Percentiles rank a stretch among this genome's conserved stretches.
These are phyloP conservation scores for Fistulifera pelliculosa DNA, from an alignment of 108 stramenopile species.

Conservation along the genomic window DNA sequence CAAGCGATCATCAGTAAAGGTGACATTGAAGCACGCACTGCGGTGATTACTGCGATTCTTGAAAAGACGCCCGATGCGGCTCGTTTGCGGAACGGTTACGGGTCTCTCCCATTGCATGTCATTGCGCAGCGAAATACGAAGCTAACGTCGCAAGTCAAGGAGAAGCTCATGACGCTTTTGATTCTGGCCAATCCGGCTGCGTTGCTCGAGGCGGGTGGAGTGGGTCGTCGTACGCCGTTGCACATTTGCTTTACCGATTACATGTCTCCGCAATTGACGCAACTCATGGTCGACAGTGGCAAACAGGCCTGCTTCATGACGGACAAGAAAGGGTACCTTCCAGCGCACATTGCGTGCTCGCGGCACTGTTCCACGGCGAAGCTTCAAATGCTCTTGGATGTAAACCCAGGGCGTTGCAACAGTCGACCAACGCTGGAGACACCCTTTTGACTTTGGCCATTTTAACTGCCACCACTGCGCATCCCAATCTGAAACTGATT, in stretches of 20 bases:
- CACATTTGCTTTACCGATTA: conserved; percentile 60
- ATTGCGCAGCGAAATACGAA: conserved; percentile 49
- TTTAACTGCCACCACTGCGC: conserved; percentile 27
- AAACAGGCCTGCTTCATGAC: conserved; percentile 35
- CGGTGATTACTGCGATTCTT: conserved; percentile 28
- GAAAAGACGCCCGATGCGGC: conserved; percentile 33
- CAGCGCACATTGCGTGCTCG: conserved; percentile 45
- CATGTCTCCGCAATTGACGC: conserved; percentile 30
- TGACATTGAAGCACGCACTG: conserved; percentile 23
- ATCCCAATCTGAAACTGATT: conserved; percentile 46
- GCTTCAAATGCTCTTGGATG: conserved; percentile 37
- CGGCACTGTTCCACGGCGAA: conserved; percentile 55
- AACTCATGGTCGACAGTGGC: conserved; percentile 33
- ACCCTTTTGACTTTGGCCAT: conserved; percentile 30
- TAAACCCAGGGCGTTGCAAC: conserved; percentile 25
- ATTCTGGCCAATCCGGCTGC: conserved; percentile 31
- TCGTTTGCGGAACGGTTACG: conserved; percentile 43
- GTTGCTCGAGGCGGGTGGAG: conserved; percentile 32
- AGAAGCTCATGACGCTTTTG: conserved; percentile 28
- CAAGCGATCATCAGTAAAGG: conserved; percentile 54
- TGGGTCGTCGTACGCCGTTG: conserved; percentile 42
- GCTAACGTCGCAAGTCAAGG: conserved; percentile 36
- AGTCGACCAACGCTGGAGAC: conserved; percentile 27
- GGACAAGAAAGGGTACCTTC: conserved; percentile 55
- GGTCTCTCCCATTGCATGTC: conserved; percentile 46